phyloP scores from a whole-genome alignment of 345 rosid species.

The Hibiscus tridactylites region DNA sequence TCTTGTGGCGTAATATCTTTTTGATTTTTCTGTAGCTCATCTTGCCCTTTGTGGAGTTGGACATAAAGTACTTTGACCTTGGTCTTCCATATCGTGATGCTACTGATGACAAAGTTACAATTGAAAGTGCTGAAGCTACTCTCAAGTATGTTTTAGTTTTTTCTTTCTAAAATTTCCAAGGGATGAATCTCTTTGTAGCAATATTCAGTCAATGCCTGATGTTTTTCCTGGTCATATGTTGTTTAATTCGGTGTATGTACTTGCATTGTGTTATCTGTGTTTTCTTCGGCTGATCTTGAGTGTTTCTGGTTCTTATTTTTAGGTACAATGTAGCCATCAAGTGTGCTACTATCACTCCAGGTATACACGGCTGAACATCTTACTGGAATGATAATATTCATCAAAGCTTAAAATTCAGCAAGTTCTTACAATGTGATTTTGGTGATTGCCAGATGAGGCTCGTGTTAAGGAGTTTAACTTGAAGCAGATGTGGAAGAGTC shows the following conservation, averaged over 20 bases:
- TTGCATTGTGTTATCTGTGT: neutral
- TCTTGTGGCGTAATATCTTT: neutral
- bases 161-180: neutral
- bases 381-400: neutral
- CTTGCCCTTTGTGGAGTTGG: conserved; percentile 70
- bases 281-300: neutral
- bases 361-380: conserved; percentile 22
- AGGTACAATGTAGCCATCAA: conserved; percentile 98
- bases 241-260: neutral
- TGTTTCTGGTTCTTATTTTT: conserved; percentile 9
- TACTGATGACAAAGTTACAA: conserved; percentile 54
- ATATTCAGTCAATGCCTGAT: no score
- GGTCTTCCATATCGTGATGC: conserved; percentile 65
- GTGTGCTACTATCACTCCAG: conserved; percentile 98
- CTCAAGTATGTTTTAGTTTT: conserved; percentile 35
- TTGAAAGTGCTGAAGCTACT: conserved; percentile 70
- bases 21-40: conserved; percentile 53
- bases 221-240: no score
- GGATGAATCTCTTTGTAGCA: neutral
- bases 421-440: conserved; percentile 9
- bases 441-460: conserved; percentile 60
- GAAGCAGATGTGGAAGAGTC: conserved; percentile 98
- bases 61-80: conserved; percentile 62
- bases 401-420: neutral
- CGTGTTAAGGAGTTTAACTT: conserved; percentile 78